Conservation (phyloP, 2,329 filamentous ascomycete genomes). For the Furcasterigmium sp. region DNA sequence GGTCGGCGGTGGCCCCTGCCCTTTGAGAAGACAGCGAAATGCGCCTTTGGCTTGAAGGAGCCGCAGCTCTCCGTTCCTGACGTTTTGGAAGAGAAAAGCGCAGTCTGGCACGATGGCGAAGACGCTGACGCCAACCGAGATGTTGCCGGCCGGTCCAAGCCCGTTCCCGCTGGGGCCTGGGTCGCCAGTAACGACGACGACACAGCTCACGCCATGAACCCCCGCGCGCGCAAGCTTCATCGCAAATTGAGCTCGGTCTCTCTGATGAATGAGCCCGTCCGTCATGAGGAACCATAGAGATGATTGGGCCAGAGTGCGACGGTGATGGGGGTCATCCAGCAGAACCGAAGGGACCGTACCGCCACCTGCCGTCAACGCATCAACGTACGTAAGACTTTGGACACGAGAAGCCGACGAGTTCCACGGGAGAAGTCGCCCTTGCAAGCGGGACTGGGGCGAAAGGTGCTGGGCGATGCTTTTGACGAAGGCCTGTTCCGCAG, state of each 20-base stretch:
- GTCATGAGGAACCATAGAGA: constrained; percentile 17
- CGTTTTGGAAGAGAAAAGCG: constrained; percentile 13
- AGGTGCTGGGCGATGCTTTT: background rate
- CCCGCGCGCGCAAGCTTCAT: constrained; percentile 6
- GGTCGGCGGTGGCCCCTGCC: background rate
- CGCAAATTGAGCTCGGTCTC: constrained; percentile 7
- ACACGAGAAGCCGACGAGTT: background rate
- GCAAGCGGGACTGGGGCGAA: background rate
- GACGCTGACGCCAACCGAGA: constrained; percentile 15
- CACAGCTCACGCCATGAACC: constrained; percentile 14
- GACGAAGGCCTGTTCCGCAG: background rate
- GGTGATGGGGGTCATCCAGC: background rate
- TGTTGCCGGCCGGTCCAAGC: constrained; percentile 8
- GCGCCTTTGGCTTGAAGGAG: constrained; percentile 14
- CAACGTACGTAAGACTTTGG: background rate
- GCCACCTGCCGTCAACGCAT: background rate
- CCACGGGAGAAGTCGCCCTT: background rate
- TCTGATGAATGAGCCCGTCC: constrained; percentile 11
- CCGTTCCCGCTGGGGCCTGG: background rate
- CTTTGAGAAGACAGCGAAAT: constrained; percentile 5
- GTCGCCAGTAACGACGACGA: constrained; percentile 13
- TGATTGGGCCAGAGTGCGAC: background rate
- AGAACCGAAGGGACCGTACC: background rate
- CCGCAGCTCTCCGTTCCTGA: constrained; percentile 4
- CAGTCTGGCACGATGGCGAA: constrained; percentile 15